Conservation (phyloP, 805 yeast genomes). For the Kluyveromyces siamensis region DNA sequence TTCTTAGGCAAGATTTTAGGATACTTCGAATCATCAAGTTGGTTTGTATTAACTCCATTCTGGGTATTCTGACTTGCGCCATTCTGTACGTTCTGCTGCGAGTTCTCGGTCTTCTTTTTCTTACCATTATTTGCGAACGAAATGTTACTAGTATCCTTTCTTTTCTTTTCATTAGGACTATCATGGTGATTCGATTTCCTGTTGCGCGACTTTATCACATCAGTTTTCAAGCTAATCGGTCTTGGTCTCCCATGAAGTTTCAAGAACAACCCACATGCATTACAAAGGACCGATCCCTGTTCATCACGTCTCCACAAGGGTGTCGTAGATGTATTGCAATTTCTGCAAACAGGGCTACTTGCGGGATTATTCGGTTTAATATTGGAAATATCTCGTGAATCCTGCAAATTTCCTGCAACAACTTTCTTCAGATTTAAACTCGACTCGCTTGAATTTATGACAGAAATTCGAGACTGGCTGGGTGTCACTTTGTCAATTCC, state of each 20-base stretch:
- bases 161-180: constrained; percentile 11
- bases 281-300: constrained; percentile 80
- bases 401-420: not conserved
- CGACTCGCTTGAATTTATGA: not conserved
- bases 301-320: constrained; percentile 96
- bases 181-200: constrained; percentile 41
- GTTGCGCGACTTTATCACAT: constrained; percentile 85
- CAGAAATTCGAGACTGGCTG: not conserved
- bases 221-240: constrained; percentile 85
- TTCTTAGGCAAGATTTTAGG: constrained; percentile 7
- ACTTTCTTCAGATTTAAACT: not conserved
- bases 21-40: constrained; percentile 8
- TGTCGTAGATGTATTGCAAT: constrained; percentile 87
- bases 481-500: not conserved
- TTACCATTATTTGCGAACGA: not conserved
- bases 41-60: not conserved
- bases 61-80: not conserved
- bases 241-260: constrained; percentile 89
- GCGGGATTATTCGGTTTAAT: constrained; percentile 3
- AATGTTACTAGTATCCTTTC: constrained; percentile 6
- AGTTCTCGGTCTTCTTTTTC: constrained; percentile 3
- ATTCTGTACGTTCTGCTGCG: not conserved
- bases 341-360: constrained; percentile 64
- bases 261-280: constrained; percentile 86
- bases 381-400: not conserved